Conservation (phyloP, 108 stramenopile species). For the Stephanodiscus minutulus region DNA sequence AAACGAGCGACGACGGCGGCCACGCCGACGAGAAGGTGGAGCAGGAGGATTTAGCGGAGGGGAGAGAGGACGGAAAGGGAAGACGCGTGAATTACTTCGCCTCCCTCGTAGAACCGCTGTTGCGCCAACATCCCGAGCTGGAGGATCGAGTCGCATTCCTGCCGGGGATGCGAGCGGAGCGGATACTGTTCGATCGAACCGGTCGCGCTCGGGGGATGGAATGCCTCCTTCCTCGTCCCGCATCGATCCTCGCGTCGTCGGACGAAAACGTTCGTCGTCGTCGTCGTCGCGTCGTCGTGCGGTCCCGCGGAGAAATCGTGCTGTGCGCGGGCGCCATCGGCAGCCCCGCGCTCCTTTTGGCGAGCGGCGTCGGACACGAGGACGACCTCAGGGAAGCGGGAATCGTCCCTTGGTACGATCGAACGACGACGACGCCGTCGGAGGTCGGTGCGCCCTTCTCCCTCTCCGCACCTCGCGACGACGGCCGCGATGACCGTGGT, state of each 20-base stretch:
- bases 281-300: slow-evolving; percentile 10
- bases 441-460: neutral
- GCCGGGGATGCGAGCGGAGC: slow-evolving; percentile 53
- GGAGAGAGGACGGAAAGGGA: neutral
- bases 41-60: neutral
- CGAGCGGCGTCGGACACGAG: slow-evolving; percentile 59
- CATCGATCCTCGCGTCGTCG: no score
- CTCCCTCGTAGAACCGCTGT: slow-evolving; percentile 57
- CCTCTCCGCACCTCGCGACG: no score
- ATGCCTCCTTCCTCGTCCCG: slow-evolving; percentile 9
- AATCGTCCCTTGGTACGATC: slow-evolving; percentile 50
- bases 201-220: slow-evolving; percentile 39
- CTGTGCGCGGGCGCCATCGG: slow-evolving; percentile 76
- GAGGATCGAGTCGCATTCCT: slow-evolving; percentile 46
- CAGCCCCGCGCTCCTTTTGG: slow-evolving; percentile 65
- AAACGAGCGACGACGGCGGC: neutral
- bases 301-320: slow-evolving; percentile 46
- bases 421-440: neutral
- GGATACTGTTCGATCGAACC: slow-evolving; percentile 44
- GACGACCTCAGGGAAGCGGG: slow-evolving; percentile 41
- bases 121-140: slow-evolving; percentile 50
- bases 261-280: no score
- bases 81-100: slow-evolving; percentile 67
- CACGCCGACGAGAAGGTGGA: neutral
- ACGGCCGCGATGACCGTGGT: no score